phyloP scores from a whole-genome alignment of 2,329 filamentous ascomycete species.

The Chrysoporthe deuterocubensis region DNA sequence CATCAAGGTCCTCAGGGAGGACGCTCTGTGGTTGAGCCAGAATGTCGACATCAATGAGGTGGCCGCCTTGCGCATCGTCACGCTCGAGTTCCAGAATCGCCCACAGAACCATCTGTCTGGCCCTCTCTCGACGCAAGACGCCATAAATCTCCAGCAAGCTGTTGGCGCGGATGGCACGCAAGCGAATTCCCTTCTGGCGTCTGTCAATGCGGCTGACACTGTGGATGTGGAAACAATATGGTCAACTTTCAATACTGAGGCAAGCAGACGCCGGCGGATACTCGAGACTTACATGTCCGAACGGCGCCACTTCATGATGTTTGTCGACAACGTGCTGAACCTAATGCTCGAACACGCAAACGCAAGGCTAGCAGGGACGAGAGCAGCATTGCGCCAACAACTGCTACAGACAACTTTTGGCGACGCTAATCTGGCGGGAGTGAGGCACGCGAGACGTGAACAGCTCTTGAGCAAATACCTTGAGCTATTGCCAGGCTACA shows the following conservation, averaged over 20 bases:
- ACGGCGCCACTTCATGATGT: slow-evolving; percentile 68
- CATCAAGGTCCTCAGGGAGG: slow-evolving; percentile 79
- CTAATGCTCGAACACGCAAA: slow-evolving; percentile 48
- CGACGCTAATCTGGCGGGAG: neutral
- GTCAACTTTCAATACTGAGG: slow-evolving; percentile 64
- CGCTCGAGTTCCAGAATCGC: slow-evolving; percentile 83
- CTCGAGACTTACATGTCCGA: slow-evolving; percentile 74
- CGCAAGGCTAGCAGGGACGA: slow-evolving; percentile 28
- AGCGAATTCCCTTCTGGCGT: slow-evolving; percentile 59
- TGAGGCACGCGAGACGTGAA: slow-evolving; percentile 35
- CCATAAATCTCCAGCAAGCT: slow-evolving; percentile 74
- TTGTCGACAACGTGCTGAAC: slow-evolving; percentile 59
- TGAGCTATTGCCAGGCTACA: slow-evolving; percentile 50
- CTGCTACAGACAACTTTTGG: slow-evolving; percentile 33
- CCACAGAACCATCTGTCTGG: slow-evolving; percentile 72
- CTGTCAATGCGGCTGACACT: slow-evolving; percentile 51
- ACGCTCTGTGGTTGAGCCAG: slow-evolving; percentile 84
- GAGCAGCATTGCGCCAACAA: slow-evolving; percentile 27
- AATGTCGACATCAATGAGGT: slow-evolving; percentile 79
- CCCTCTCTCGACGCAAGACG: slow-evolving; percentile 77
- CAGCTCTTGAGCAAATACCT: slow-evolving; percentile 54
- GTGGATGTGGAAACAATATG: slow-evolving; percentile 59
- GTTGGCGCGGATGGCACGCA: slow-evolving; percentile 67
- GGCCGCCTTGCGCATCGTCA: slow-evolving; percentile 76
- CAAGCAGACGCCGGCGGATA: slow-evolving; percentile 68